Evolutionary conservation across 1,139 yeast genomes (phyloP).

Genomic region (Protomyces gravidus): DNA sequence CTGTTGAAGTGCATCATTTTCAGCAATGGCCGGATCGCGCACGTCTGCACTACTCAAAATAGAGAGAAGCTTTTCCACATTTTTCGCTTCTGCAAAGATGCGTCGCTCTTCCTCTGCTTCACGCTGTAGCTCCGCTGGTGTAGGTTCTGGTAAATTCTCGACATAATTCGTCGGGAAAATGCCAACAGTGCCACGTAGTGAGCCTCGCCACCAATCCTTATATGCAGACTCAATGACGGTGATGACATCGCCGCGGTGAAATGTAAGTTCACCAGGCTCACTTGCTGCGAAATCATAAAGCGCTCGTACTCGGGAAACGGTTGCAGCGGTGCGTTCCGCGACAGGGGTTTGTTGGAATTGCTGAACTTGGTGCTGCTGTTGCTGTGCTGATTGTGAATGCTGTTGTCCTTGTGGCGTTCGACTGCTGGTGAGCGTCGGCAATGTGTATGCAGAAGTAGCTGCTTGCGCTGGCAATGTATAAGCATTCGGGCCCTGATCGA

Average conservation of each 20-base stretch:
- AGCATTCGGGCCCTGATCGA: constrained; percentile 25
- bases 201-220: constrained; percentile 95
- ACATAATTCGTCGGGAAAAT: constrained; percentile 95
- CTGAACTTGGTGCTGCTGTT: constrained; percentile 31
- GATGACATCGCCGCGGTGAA: constrained; percentile 48
- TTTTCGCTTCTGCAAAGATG: constrained; percentile 49
- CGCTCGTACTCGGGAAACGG: constrained; percentile 71
- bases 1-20: constrained; percentile 36
- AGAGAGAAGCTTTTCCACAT: constrained; percentile 63
- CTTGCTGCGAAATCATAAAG: constrained; percentile 71
- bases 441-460: constrained; percentile 20
- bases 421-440: constrained; percentile 8
- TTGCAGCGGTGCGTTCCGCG: constrained; percentile 40
- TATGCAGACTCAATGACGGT: constrained; percentile 83
- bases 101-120: constrained; percentile 47
- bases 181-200: constrained; percentile 73
- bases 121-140: constrained; percentile 50
- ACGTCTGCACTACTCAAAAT: constrained; percentile 47
- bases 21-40: constrained; percentile 45
- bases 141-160: constrained; percentile 65
- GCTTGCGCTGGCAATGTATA: constrained; percentile 21
- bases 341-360: constrained; percentile 33
- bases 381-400: constrained; percentile 18
- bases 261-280: constrained; percentile 47
- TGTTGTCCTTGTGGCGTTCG: background rate